These are phyloP conservation scores for Chenopodium berlandieri DNA, from an alignment of 148 eudicot species.

Conservation along the genomic window DNA sequence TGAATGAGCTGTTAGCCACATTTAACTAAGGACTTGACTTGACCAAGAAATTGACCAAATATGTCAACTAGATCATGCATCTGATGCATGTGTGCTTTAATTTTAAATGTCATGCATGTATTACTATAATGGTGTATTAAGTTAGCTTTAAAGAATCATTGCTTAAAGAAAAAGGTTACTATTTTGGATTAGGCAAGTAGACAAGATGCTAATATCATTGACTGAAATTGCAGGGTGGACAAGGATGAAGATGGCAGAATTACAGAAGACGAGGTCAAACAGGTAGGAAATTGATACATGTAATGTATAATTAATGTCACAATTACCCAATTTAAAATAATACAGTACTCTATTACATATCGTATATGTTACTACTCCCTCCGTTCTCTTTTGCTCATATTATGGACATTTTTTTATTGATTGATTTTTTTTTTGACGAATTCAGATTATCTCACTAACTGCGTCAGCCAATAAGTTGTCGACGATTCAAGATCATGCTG, in stretches of 20 bases:
- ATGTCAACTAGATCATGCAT: too few species aligned
- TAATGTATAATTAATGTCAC: background rate
- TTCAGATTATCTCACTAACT: conserved; percentile 39
- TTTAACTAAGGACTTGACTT: too few species aligned
- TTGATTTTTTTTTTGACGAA: background rate
- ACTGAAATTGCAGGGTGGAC: conserved; percentile 45
- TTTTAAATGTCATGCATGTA: too few species aligned
- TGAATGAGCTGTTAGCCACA: too few species aligned
- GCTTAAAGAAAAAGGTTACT: background rate
- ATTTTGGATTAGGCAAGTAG: background rate
- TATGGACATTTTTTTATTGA: background rate
- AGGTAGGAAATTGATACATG: conserved; percentile 30
- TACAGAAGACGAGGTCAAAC: conserved; percentile 51
- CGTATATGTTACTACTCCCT: too few species aligned
- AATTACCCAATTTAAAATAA: background rate
- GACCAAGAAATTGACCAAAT: too few species aligned
- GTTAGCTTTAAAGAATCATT: too few species aligned
- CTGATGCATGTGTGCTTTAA: too few species aligned
- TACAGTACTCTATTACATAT: background rate
- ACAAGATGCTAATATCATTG: conserved; percentile 5
- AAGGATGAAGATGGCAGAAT: conserved; percentile 53
- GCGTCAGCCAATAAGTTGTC: conserved; percentile 48
- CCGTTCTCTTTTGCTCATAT: too few species aligned
- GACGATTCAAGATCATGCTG: conserved; percentile 42
- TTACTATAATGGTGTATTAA: too few species aligned